A percentile compares a stretch with the other conserved stretches of the same genome.
These are phyloP conservation scores for Hypericum androsaemum DNA, from an alignment of 345 rosid species.

Conservation along the genomic window DNA sequence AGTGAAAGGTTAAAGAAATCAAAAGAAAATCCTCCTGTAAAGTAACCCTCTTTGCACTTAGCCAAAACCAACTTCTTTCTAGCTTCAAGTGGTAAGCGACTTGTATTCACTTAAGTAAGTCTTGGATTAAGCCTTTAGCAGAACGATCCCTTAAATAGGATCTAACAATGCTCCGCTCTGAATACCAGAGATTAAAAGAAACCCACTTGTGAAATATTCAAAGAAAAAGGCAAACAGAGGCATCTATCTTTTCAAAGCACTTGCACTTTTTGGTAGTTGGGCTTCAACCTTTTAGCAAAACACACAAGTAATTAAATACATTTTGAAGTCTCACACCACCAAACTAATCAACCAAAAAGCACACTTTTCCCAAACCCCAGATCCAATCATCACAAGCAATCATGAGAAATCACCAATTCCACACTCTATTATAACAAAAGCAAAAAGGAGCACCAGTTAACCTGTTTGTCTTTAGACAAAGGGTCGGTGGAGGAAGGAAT, in stretches of 20 bases:
- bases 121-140: too few relatives aligned
- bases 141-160: too few relatives aligned
- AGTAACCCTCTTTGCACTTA: too few relatives aligned
- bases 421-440: not conserved
- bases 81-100: too few relatives aligned
- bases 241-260: not conserved
- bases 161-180: not conserved
- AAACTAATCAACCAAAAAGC: too few relatives aligned
- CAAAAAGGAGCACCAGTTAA: slow-evolving; percentile 6
- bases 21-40: too few relatives aligned
- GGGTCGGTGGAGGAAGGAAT: slow-evolving; percentile 38
- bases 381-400: slow-evolving; percentile 15
- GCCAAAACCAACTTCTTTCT: too few relatives aligned
- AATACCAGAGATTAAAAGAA: slow-evolving; percentile 8
- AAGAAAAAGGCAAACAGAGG: slow-evolving; percentile 11
- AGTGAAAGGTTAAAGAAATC: too few relatives aligned
- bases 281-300: too few relatives aligned
- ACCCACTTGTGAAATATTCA: slow-evolving; percentile 20
- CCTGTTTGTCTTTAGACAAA: slow-evolving; percentile 69
- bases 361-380: not conserved
- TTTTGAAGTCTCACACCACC: too few relatives aligned
- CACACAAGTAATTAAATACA: too few relatives aligned
- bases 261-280: not conserved
- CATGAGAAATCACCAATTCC: not conserved
- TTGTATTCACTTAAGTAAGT: too few relatives aligned